These are phyloP conservation scores for Entoloma clypeatum DNA, from an alignment of 1,284 basidiomycete genomes.

Conservation along the genomic window DNA sequence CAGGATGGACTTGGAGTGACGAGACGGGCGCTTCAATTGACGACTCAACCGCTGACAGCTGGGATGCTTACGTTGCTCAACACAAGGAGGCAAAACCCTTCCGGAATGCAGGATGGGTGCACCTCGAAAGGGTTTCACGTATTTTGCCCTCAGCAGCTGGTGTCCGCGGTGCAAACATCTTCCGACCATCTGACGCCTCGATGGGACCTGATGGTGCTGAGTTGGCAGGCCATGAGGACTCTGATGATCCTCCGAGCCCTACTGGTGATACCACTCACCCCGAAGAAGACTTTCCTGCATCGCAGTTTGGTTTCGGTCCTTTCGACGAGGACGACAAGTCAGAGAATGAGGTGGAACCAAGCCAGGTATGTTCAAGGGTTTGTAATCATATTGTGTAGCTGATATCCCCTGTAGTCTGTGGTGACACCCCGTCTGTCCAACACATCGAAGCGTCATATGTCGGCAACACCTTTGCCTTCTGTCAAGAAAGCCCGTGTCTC, in stretches of 20 bases:
- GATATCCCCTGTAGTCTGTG: background rate
- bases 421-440: background rate
- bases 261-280: background rate
- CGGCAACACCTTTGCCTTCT: background rate
- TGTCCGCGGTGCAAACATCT: too few species aligned
- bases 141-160: too few species aligned
- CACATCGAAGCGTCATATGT: background rate
- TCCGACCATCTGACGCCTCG: constrained; percentile 5
- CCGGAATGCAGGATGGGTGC: constrained; percentile 11
- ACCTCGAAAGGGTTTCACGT: constrained; percentile 6
- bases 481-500: background rate
- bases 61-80: constrained; percentile 4
- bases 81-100: constrained; percentile 11
- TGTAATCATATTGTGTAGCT: background rate
- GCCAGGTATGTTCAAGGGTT: background rate
- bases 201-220: background rate
- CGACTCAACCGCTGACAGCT: constrained; percentile 8
- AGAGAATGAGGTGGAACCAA: background rate
- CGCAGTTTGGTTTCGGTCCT: too few species aligned
- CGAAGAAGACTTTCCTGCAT: too few species aligned
- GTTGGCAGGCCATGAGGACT: background rate
- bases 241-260: background rate
- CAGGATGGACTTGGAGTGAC: too few species aligned
- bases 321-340: background rate
- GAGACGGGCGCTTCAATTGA: constrained; percentile 12